phyloP scores from a whole-genome alignment of 2,329 filamentous ascomycete species.

The Colletotrichum endophyticum region DNA sequence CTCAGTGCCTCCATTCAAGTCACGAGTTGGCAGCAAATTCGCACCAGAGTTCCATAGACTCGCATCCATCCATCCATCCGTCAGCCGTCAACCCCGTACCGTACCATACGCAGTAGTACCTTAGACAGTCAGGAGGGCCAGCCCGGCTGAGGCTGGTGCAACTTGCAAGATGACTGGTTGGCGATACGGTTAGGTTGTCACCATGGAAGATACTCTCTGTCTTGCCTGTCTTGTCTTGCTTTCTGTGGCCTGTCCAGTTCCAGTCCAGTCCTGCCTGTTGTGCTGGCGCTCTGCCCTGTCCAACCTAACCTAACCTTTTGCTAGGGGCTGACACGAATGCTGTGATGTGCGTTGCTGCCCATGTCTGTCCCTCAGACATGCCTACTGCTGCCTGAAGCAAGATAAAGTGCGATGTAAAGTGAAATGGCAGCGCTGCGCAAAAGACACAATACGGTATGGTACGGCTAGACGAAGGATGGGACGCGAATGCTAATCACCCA shows the following conservation, averaged over 20 bases:
- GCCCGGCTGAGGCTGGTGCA: background rate
- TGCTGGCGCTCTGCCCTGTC: background rate
- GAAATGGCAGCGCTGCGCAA: background rate
- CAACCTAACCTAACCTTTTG: background rate
- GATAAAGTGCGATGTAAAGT: background rate
- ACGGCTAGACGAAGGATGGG: background rate
- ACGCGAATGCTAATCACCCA: conserved; percentile 8
- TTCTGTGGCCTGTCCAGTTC: background rate
- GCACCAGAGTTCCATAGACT: background rate
- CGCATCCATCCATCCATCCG: background rate
- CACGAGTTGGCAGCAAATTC: background rate
- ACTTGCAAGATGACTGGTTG: background rate
- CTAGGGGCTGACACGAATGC: background rate
- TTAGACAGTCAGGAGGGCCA: background rate
- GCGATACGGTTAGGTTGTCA: background rate
- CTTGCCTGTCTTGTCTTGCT: background rate
- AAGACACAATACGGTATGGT: background rate
- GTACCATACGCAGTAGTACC: background rate
- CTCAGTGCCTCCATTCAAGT: conserved; percentile 4
- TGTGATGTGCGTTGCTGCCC: background rate
- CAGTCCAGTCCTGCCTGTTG: background rate
- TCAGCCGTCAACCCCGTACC: conserved; percentile 6
- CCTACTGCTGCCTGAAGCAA: background rate
- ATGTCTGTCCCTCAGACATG: background rate
- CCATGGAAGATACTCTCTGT: background rate